Conservation (phyloP, 768 basidiomycete genomes). For the Rhodotorula babjevae region DNA sequence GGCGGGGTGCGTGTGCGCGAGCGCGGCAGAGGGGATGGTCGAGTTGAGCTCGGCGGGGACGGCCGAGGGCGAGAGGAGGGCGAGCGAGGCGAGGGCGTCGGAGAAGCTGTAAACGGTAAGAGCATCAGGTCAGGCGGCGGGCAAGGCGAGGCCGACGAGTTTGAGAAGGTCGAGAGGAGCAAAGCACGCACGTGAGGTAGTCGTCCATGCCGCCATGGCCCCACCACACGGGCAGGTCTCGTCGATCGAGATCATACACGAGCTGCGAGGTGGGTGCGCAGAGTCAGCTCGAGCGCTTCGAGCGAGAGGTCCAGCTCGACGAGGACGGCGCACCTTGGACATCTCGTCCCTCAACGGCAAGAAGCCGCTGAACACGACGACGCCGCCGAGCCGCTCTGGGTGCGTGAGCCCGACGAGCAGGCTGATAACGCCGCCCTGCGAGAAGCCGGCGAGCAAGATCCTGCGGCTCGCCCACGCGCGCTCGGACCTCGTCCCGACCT, state of each 20-base stretch:
- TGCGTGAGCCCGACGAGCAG: constrained; percentile 20
- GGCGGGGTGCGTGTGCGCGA: background rate
- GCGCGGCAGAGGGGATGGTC: background rate
- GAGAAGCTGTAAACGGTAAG: background rate
- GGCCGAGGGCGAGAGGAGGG: constrained; percentile 2
- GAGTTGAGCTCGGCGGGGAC: background rate
- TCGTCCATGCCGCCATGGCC: constrained; percentile 26
- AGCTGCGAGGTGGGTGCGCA: background rate
- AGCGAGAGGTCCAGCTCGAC: fast-evolving
- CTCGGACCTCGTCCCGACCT: constrained; percentile 22
- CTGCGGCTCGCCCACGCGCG: constrained; percentile 17
- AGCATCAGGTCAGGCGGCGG: background rate
- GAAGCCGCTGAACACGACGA: constrained; percentile 19
- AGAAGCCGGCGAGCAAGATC: constrained; percentile 21
- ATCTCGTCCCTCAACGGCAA: constrained; percentile 15
- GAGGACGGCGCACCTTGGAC: constrained; percentile 5
- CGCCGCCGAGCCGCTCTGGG: constrained; percentile 8
- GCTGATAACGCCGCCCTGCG: constrained; percentile 17
- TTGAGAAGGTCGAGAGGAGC: background rate
- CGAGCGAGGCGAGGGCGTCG: constrained; percentile 19
- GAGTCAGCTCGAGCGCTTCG: background rate
- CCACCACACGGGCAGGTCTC: constrained; percentile 29
- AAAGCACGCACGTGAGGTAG: constrained; percentile 8
- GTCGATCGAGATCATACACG: constrained; percentile 15
- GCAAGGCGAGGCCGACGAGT: no score